Base-by-base conservation (phyloP, 352 stramenopile genomes). In the Globisporangium sylvaticum region DNA sequence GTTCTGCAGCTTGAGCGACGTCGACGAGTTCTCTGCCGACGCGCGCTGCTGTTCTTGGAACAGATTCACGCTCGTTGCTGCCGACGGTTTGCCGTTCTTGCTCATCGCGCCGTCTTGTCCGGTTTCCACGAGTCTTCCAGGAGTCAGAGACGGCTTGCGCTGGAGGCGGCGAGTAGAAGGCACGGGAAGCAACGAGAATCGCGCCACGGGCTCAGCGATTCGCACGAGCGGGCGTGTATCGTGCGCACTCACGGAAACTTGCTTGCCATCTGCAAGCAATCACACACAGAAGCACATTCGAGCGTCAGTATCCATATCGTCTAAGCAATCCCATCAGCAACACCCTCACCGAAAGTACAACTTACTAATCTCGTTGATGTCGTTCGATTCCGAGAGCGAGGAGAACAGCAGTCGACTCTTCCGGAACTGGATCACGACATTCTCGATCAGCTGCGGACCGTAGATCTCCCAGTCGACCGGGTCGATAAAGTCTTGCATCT, bases 401-500 rank as follows among this genome's bases (percentile, higher is more conserved):
- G 87, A 94, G 62, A 95, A 94, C n/a, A 96, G 76, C 32, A 96
- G 58, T 8, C 88, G 84, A 50, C 87, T 92, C 64, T 89, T 94
- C 27, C 88, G 81, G 57, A 94, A 96, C 78, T 95, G 88, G 27
- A 91, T 64, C 57, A 94, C 85, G 29, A 96, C 88, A 61, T 95
- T 94, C 63, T 93, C 81, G 46, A 94, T 88, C 32, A 96, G 71
- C 64, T 94, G 84, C 1, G 87, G 87, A 7, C 88, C 88, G 55
- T 93, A 96, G 56, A 96, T 92, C 68, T 96, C 88, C 88, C 88
- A 96, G 67, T 96, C 88, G 14, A 96, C 88, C 2, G 87, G 88
- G 55, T 96, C 88, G 18, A 96, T 78, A 46, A 93, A 96, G 39
- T 91, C 87, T 10, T 80, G 78, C 79, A 96, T 92, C 9, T 80